Evolutionary conservation across 2,329 filamentous ascomycete genomes (phyloP).

Genomic region (Botrytis pseudocinerea): DNA sequence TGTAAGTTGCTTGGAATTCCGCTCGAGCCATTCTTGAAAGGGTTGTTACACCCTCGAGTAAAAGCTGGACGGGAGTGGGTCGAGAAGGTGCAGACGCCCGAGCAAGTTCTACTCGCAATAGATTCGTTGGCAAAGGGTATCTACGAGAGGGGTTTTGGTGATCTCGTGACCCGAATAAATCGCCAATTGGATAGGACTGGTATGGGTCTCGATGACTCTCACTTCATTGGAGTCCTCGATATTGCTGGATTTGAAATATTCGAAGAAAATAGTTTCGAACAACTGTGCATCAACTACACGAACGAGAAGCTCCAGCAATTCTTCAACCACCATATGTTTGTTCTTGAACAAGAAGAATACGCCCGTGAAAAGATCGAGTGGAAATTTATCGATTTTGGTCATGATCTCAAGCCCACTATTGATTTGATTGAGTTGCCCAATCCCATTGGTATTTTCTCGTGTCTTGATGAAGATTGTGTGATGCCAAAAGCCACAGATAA

Average conservation of each 20-base stretch:
- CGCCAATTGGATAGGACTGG: conserved; percentile 84
- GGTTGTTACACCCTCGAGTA: conserved; percentile 86
- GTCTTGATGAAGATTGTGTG: conserved; percentile 94
- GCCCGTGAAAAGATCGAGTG: conserved; percentile 97
- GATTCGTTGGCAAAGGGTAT: conserved; percentile 96
- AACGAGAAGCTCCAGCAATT: conserved; percentile 99
- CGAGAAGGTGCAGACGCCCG: conserved; percentile 95
- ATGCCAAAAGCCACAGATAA: conserved; percentile 99
- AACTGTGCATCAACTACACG: conserved; percentile 99
- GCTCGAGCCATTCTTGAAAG: conserved; percentile 81
- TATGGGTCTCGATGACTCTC: conserved; percentile 79
- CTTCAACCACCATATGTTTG: conserved; percentile 99
- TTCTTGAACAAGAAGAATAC: conserved; percentile 97
- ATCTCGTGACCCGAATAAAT: conserved; percentile 90
- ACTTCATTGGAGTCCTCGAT: conserved; percentile 97
- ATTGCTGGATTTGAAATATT: conserved; percentile 99
- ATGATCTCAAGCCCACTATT: conserved; percentile 94
- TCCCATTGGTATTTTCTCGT: conserved; percentile 98
- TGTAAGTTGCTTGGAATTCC: conserved; percentile 84
- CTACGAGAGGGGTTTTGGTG: conserved; percentile 93
- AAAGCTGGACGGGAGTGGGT: conserved; percentile 98
- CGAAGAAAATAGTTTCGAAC: conserved; percentile 96
- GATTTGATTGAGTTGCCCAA: conserved; percentile 95
- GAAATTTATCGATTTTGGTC: conserved; percentile 99
- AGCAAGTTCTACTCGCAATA: conserved; percentile 86